Base-by-base conservation (phyloP, 2,329 filamentous ascomycete genomes). In the Aspergillus candidus region DNA sequence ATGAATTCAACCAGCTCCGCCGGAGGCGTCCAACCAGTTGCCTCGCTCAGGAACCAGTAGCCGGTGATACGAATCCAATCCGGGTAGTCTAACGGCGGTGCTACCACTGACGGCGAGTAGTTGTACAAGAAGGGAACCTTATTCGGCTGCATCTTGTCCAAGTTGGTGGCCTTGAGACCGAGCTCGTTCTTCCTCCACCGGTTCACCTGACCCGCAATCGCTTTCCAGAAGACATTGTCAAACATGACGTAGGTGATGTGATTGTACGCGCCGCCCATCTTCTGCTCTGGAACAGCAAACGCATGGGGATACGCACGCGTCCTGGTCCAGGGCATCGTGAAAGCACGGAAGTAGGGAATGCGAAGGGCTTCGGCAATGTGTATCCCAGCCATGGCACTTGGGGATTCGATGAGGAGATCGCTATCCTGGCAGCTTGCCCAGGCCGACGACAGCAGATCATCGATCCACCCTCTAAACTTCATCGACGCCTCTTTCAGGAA, bases 121-220 rank as follows among this genome's bases (percentile, higher is more conserved):
- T 96, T 97, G 73, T 98, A 98, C 36, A 98, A 69, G 67, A 98
- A 98, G 0, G 93, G 93, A n/a, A 96, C 88, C 64, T 94, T 94
- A 72, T 96, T 95, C 2, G 87, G 84, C 68, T 96, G 89, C 80
- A 98, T 81, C 70, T 90, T 94, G 62, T 93, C 86, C 35, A 95
- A 72, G 46, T 74, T 88, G 1, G 93, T 98, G 51, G 82, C 84
- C 40, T 84, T 86, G 22, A 98, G 72, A 0, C 82, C 80, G 4
- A 98, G 76, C 17, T 83, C 79, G 52, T 82, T 85, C 63, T 88
- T 88, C 51, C 93, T 82, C 93, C 93, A 98, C 42, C 82, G 78
- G 66, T 98, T 98, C 61, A 98, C 79, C 65, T 97, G 93, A 10
- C 85, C 80, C 0, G 90, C 84, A 13, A 90, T 96, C 6, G 88